phyloP scores from a whole-genome alignment of 2,329 filamentous ascomycete species.

The Colletotrichum higginsianum region DNA sequence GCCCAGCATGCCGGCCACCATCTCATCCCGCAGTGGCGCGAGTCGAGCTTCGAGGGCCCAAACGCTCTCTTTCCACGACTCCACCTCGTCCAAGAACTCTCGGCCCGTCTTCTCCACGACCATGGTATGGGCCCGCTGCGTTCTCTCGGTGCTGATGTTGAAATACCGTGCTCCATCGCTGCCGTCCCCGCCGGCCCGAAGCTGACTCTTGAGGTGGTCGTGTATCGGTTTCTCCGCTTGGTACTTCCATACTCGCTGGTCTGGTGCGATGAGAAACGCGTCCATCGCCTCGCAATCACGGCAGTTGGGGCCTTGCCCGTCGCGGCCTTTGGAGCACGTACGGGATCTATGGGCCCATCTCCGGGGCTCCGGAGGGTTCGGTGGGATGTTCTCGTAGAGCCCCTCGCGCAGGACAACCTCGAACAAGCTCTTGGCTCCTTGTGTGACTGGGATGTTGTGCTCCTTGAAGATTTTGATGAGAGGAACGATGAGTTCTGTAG shows the following conservation, averaged over 20 bases:
- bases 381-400: background rate
- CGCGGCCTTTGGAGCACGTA: background rate
- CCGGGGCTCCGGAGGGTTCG: background rate
- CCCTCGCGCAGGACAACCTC: background rate
- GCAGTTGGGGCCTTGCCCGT: background rate
- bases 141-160: background rate
- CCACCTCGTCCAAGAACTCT: slow-evolving; percentile 1
- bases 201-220: background rate
- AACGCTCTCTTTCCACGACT: background rate
- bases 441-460: background rate
- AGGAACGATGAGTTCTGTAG: background rate
- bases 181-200: background rate
- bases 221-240: background rate
- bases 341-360: slow-evolving; percentile 4
- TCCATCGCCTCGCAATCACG: background rate
- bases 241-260: background rate
- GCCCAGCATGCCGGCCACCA: background rate
- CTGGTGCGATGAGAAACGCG: slow-evolving; percentile 1
- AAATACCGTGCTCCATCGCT: background rate
- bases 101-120: slow-evolving; percentile 11
- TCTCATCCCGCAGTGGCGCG: background rate
- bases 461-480: background rate
- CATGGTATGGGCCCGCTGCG: background rate
- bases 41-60: background rate
- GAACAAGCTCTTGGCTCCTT: background rate